These are phyloP conservation scores for Lenwebbia sp. DNA, from an alignment of 345 rosid genomes.

Conservation along the genomic window DNA sequence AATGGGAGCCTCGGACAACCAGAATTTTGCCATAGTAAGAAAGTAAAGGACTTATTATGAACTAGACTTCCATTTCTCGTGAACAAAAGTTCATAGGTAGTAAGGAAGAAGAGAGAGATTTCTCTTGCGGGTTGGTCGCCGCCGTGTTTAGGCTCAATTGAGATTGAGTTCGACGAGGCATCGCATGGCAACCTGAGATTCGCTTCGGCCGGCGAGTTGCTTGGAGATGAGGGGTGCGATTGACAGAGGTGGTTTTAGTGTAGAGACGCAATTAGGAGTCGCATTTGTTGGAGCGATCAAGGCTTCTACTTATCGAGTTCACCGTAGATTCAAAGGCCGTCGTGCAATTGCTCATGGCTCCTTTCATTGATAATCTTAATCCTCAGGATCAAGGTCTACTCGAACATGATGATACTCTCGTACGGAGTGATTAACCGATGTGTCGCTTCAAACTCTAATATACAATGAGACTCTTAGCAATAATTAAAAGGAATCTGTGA, in stretches of 20 bases:
- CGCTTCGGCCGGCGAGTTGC: rapidly evolving
- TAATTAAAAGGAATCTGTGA: neutral
- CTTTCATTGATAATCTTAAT: neutral
- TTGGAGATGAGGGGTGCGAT: neutral
- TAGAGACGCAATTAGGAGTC: no score
- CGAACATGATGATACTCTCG: neutral
- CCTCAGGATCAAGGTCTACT: neutral
- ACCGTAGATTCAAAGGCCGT: neutral
- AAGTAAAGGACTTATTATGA: neutral
- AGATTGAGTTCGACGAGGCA: rapidly evolving
- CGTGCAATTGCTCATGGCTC: neutral
- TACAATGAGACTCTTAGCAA: rapidly evolving
- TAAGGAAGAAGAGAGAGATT: neutral
- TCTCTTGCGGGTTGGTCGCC: rapidly evolving
- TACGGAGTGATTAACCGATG: neutral
- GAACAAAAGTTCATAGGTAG: neutral
- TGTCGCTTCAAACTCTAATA: no score
- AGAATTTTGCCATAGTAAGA: neutral
- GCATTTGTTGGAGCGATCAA: neutral
- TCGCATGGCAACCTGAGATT: rapidly evolving
- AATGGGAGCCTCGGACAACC: neutral
- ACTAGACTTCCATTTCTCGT: neutral
- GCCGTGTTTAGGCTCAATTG: neutral
- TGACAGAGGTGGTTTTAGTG: neutral
- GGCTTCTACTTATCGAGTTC: neutral